phyloP scores from a whole-genome alignment of 768 basidiomycete species.

The Rhodosporidiobolus sp. region DNA sequence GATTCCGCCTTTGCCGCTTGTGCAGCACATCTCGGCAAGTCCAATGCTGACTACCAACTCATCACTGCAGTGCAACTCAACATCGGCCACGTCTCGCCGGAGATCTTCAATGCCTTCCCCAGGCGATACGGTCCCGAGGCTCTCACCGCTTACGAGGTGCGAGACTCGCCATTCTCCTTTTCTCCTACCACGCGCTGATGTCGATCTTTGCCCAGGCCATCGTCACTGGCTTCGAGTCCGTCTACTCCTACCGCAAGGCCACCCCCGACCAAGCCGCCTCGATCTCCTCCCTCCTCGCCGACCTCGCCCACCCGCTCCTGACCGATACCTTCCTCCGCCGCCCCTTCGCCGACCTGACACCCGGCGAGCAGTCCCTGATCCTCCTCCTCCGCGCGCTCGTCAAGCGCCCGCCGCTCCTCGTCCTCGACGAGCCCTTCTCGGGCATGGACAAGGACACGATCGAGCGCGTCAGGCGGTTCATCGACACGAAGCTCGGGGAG shows the following conservation, averaged over 20 bases:
- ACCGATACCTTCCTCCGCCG: constrained; percentile 52
- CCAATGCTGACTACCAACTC: too few species aligned
- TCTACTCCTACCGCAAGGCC: constrained; percentile 60
- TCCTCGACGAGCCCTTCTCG: constrained; percentile 89
- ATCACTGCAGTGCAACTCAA: constrained; percentile 56
- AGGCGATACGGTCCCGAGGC: constrained; percentile 34
- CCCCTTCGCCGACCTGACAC: constrained; percentile 64
- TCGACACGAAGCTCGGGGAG: constrained; percentile 56
- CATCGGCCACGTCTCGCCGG: constrained; percentile 81
- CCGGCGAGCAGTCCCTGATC: constrained; percentile 74
- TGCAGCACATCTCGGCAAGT: too few species aligned
- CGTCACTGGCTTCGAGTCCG: constrained; percentile 84
- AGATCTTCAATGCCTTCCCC: constrained; percentile 87
- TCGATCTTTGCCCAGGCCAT: constrained; percentile 62
- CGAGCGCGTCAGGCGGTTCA: constrained; percentile 59
- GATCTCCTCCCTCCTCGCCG: constrained; percentile 61
- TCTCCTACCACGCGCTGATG: not conserved
- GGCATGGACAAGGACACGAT: constrained; percentile 86
- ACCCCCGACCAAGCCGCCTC: constrained; percentile 52
- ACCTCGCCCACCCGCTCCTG: constrained; percentile 52
- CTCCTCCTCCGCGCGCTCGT: constrained; percentile 84
- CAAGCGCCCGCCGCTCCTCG: constrained; percentile 65
- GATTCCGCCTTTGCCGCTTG: not conserved
- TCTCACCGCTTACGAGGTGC: constrained; percentile 54
- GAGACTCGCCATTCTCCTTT: constrained; percentile 15